Evolutionary conservation across 73 alveolate species (phyloP).

Genomic region (Effrenium voratum): DNA sequence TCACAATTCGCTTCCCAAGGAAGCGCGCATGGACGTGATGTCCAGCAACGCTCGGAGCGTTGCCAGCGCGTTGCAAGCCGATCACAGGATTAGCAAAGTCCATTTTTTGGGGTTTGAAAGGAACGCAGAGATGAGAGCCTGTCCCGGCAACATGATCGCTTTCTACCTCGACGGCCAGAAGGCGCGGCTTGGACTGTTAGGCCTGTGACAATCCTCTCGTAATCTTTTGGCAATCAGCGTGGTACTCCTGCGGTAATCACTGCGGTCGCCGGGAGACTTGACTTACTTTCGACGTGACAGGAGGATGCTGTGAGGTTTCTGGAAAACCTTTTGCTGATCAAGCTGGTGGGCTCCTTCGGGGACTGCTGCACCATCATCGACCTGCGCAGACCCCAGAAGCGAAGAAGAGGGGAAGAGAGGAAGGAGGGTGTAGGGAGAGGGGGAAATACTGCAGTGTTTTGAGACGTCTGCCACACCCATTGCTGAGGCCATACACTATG

Average conservation of each 20-base stretch:
- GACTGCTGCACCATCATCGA: conserved; percentile 17
- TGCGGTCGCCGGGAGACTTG: not conserved
- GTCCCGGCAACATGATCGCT: conserved; percentile 55
- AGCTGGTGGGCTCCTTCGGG: conserved; percentile 41
- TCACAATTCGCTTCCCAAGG: too few species aligned
- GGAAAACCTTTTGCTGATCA: not conserved
- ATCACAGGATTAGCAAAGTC: conserved; percentile 9
- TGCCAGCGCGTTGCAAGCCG: conserved; percentile 6
- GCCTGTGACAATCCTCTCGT: not conserved
- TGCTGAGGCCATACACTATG: conserved; percentile 40
- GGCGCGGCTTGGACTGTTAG: not conserved
- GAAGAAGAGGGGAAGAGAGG: too few species aligned
- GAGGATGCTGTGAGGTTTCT: conserved; percentile 25
- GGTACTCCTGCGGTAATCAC: not conserved
- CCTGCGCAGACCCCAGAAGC: too few species aligned
- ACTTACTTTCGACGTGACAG: not conserved
- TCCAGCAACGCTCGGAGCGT: conserved; percentile 6
- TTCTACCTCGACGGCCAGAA: conserved; percentile 20
- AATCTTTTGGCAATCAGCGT: not conserved
- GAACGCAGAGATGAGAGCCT: not conserved
- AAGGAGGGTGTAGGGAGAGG: too few species aligned
- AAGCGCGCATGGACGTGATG: conserved; percentile 44
- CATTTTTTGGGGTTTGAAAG: conserved; percentile 18
- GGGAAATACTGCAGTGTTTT: too few species aligned
- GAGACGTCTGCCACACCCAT: too few species aligned